These are phyloP conservation scores for Mycena filopes DNA, from an alignment of 768 basidiomycete genomes.

Conservation along the genomic window DNA sequence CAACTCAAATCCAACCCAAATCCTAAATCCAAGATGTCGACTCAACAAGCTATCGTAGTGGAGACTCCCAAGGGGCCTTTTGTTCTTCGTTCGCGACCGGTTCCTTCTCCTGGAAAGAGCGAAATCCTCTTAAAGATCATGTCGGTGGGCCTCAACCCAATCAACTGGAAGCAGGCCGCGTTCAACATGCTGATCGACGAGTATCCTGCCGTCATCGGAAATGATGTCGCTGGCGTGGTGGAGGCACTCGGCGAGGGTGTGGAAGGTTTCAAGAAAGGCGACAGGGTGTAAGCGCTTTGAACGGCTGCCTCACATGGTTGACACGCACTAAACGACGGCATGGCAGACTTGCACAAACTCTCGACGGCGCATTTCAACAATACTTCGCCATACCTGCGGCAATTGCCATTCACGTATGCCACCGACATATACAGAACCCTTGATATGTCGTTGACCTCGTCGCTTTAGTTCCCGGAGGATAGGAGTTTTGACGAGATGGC, in stretches of 20 bases:
- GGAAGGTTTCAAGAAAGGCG: conserved; percentile 42
- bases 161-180: conserved; percentile 44
- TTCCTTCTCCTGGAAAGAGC: conserved; percentile 7
- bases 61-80: conserved; percentile 16
- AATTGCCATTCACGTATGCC: not conserved
- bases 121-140: conserved; percentile 23
- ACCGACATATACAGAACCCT: not conserved
- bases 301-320: not conserved
- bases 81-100: not conserved
- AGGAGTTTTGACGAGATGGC: conserved; percentile 26
- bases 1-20: too few species aligned
- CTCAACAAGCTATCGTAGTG: conserved; percentile 2
- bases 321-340: not conserved
- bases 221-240: conserved; percentile 47
- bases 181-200: conserved; percentile 31
- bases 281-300: conserved; percentile 36
- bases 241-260: conserved; percentile 45
- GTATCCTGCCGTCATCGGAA: conserved; percentile 47
- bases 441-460: too few species aligned
- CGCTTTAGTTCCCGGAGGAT: conserved; percentile 22
- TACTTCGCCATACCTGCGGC: not conserved
- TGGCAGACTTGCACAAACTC: not conserved
- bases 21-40: too few species aligned
- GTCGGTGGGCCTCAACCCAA: conserved; percentile 46
- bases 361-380: conserved; percentile 15